Base-by-base conservation (phyloP, 345 rosid genomes). In the Raphanus sativus region DNA sequence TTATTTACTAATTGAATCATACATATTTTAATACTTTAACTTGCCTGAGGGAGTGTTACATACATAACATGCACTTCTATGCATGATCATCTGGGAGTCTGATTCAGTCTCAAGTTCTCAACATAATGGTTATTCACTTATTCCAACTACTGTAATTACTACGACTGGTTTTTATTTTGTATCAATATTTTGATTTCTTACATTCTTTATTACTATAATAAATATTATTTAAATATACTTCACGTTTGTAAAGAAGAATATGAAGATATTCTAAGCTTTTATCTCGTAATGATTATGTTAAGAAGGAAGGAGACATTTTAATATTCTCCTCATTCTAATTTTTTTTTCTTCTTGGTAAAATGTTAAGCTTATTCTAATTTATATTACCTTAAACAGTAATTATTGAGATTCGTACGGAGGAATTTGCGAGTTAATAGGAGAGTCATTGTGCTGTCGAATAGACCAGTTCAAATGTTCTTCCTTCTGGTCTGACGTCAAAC, bases 401-500 rank as follows among this genome's bases (percentile, higher is more conserved):
- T 10, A 9, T n/a, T 34, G 77, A 74, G 76, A 62, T 62, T 29
- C 17, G 48, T 72, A 17, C 32, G 60, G 48, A 62, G 8, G 10
- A 21, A 21, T 17, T 32, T 29, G 76, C 69, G 36, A 64, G 24
- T 24, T 52, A 24, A 32, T 52, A 34, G 63, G 70, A 42, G 13
- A 61, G 21, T 29, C 25, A 28, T 71, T 71, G 32, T 42, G 21
- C 1, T 73, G 40, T 26, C 65, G 30, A 74, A 13, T 38, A 36
- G 77, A 74, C 77, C 58, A 8, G 77, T 66, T 74, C 77, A 15
- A 56, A 6, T 52, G 65, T 66, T 61, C 42, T 71, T 60, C 17
- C 17, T 24, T 40, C 12, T 65, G 30, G 38, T 40, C 21, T 65
- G 16, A 65, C 59, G 75, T 60, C 56, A 71, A 59, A 59, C 38